Conservation (phyloP, 306 rosid genomes). For the Medicago truncatula region DNA sequence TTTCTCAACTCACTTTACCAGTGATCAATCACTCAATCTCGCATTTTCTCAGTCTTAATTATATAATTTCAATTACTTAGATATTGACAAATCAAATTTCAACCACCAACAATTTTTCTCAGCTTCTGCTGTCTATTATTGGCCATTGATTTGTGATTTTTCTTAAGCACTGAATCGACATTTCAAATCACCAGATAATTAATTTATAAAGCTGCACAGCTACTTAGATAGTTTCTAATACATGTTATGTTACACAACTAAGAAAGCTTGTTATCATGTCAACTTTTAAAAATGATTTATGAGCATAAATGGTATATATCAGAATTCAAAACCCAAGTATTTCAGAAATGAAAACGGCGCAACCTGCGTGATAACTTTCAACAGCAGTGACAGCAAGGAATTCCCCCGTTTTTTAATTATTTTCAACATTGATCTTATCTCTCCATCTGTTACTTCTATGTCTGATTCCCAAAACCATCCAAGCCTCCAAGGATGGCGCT, state of each 20-base stretch:
- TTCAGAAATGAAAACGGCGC: slow-evolving; percentile 7
- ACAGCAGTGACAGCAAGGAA: not conserved
- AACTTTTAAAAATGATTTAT: not conserved
- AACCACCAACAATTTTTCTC: slow-evolving; percentile 18
- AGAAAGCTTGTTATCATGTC: slow-evolving; percentile 14
- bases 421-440: slow-evolving; percentile 11
- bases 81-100: slow-evolving; percentile 30
- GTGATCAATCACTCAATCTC: not conserved
- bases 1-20: slow-evolving; percentile 5
- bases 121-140: not conserved
- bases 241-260: not conserved
- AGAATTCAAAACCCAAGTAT: slow-evolving; percentile 10
- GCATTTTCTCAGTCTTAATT: slow-evolving; percentile 11
- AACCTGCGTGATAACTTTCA: not conserved
- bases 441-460: slow-evolving; percentile 22
- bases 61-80: slow-evolving; percentile 13
- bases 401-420: slow-evolving; percentile 2
- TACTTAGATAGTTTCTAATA: slow-evolving; percentile 14
- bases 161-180: not conserved
- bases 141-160: not conserved
- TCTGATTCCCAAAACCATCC: not conserved
- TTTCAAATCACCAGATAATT: slow-evolving; percentile 11
- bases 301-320: slow-evolving; percentile 11
- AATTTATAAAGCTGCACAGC: slow-evolving; percentile 6
- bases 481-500: slow-evolving; percentile 3